These are phyloP conservation scores for Podospora tetraspora DNA, from an alignment of 495 filamentous ascomycete genomes.

Conservation along the genomic window DNA sequence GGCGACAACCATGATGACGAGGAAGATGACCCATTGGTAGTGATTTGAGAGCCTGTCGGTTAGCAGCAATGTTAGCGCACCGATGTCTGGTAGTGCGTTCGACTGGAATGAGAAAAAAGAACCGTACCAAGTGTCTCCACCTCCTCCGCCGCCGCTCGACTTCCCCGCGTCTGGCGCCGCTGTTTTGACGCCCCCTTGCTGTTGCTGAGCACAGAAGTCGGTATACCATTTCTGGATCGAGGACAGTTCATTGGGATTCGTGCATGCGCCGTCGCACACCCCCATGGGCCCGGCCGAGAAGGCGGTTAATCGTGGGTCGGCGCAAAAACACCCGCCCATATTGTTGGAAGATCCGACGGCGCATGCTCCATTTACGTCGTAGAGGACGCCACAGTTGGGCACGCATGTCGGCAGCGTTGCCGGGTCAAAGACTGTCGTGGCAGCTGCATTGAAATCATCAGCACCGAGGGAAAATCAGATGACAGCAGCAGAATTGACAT, in stretches of 20 bases:
- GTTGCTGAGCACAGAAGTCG: slow-evolving; percentile 35
- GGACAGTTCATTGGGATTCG: slow-evolving; percentile 30
- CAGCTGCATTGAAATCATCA: slow-evolving; percentile 11
- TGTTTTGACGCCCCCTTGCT: slow-evolving; percentile 20
- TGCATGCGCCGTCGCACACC: slow-evolving; percentile 38
- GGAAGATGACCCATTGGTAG: slow-evolving; percentile 53
- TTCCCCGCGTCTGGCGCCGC: slow-evolving; percentile 18
- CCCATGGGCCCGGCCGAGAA: slow-evolving; percentile 39
- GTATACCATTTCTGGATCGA: slow-evolving; percentile 48
- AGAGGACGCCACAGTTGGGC: slow-evolving; percentile 42
- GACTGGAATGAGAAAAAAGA: background rate
- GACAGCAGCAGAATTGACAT: background rate
- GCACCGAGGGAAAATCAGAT: background rate
- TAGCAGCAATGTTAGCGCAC: background rate
- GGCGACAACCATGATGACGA: slow-evolving; percentile 48
- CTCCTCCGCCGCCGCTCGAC: slow-evolving; percentile 12
- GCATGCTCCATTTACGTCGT: slow-evolving; percentile 52
- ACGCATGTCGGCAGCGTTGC: slow-evolving; percentile 44
- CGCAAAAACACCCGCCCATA: slow-evolving; percentile 44
- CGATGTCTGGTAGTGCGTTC: background rate
- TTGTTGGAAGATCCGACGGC: slow-evolving; percentile 25
- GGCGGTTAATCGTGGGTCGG: slow-evolving; percentile 34
- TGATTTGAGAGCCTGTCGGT: slow-evolving; percentile 44
- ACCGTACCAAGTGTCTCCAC: slow-evolving; percentile 25
- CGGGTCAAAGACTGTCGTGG: slow-evolving; percentile 44